Evolutionary conservation across 2,329 filamentous ascomycete species (phyloP), one percentile per base, ranked within the genome.

Genomic region (Anthostomella pinea): DNA sequence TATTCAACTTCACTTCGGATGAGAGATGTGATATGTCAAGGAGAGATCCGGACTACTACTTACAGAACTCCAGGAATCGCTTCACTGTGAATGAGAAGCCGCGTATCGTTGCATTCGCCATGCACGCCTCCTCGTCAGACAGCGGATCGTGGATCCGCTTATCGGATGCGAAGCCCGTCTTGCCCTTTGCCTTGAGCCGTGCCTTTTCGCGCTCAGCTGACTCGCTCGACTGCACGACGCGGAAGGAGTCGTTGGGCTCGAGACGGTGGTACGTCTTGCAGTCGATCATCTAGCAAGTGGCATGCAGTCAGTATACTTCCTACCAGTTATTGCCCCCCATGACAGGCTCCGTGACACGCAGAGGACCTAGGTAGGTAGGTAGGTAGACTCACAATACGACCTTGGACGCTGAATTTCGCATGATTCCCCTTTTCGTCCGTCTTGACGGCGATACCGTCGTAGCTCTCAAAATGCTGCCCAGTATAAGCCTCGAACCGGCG

Each of bases 381-480:
- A n/a, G 23, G 23, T 13, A 13, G 6, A 26, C 43, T 34, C 34
- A 45, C 43, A 18, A 64, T 51, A 21, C 58, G 56, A 2, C 60
- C 58, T 10, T 52, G 49, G 11, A 62, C 52, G 30, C 59, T 52
- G 27, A 51, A 41, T 11, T 43, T 41, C 21, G 43, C 47, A 32
- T 46, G 48, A n/a, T n/a, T n/a, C 5, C 45, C 41, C 6, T 24
- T 33, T 3, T 42, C 32, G 1, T 30, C 41, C 37, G 36, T 42
- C 27, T 42, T 43, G 4, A 58, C 33, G 8, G 48, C 56, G 6
- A 57, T 35, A 14, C 59, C 62, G 18, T 54, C 49, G 41, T 65
- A 67, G 18, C 59, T 48, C 42, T 51, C 46, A 36, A 58, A 60
- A 25, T 62, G 55, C 41, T 58, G 57, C 3, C 63, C 62, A 11